Evolutionary conservation across 306 rosid species (phyloP).

Genomic region (Cucurbita argyrosperma): DNA sequence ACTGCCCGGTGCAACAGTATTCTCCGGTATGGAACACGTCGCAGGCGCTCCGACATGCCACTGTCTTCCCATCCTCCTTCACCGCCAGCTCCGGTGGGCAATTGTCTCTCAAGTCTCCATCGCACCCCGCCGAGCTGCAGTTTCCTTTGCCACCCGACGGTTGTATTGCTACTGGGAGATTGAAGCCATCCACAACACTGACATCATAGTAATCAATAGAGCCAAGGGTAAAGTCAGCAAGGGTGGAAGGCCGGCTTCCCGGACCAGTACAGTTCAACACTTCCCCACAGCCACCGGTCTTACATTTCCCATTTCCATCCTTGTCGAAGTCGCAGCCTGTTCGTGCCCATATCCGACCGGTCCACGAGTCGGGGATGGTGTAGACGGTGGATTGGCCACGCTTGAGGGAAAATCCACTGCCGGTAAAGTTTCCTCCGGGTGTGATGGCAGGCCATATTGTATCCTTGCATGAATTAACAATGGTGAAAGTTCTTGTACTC

Average conservation of each 20-base stretch:
- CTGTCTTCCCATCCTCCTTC: slow-evolving; percentile 13
- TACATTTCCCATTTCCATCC: slow-evolving; percentile 36
- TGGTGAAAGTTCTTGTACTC: slow-evolving; percentile 3
- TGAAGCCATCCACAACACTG: slow-evolving; percentile 59
- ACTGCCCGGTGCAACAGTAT: slow-evolving; percentile 48
- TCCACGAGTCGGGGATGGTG: not conserved
- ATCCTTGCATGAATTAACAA: slow-evolving; percentile 46
- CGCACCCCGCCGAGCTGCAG: not conserved
- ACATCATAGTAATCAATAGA: slow-evolving; percentile 38
- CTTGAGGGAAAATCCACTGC: slow-evolving; percentile 24
- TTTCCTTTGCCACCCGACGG: slow-evolving; percentile 8
- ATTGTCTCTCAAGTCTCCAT: slow-evolving; percentile 35
- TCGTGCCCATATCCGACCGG: slow-evolving; percentile 48
- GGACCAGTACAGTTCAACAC: slow-evolving; percentile 35
- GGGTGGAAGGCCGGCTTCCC: slow-evolving; percentile 29
- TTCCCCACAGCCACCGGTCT: slow-evolving; percentile 43
- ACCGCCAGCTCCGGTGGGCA: slow-evolving; percentile 24
- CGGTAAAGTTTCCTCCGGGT: slow-evolving; percentile 26
- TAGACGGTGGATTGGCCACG: not conserved
- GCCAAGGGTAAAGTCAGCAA: slow-evolving; percentile 43
- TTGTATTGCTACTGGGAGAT: slow-evolving; percentile 37
- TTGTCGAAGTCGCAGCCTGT: slow-evolving; percentile 50
- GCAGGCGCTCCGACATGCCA: slow-evolving; percentile 43
- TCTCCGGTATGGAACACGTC: slow-evolving; percentile 33
- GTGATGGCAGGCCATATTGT: slow-evolving; percentile 53